phyloP scores from a whole-genome alignment of 2,329 filamentous ascomycete genomes.

The Penicillium sp. region DNA sequence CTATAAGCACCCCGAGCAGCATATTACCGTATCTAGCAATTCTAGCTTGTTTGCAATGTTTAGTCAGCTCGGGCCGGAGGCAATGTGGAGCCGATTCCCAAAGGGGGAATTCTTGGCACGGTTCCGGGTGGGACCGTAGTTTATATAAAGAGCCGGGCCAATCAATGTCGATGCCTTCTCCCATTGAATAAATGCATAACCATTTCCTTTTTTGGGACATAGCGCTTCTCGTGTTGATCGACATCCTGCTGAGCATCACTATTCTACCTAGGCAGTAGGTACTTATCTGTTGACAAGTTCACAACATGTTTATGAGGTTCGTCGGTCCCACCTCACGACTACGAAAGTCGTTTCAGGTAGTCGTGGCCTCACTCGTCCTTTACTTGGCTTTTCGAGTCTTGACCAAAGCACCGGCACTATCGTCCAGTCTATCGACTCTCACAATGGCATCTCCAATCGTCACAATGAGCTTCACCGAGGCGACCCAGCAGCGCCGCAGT shows the following conservation, averaged over 20 bases:
- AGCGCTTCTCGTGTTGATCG: no score
- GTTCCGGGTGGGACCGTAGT: no score
- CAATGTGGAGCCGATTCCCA: not conserved
- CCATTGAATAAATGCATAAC: no score
- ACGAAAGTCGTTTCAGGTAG: not conserved
- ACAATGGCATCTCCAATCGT: not conserved
- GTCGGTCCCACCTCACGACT: not conserved
- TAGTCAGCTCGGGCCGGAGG: not conserved
- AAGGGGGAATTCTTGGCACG: not conserved
- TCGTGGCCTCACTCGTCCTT: not conserved
- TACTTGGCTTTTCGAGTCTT: not conserved
- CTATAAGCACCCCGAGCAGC: not conserved
- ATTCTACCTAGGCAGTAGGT: no score
- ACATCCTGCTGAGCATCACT: no score
- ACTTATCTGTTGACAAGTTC: not conserved
- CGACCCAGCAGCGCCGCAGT: slow-evolving; percentile 21
- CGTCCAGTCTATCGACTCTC: not conserved
- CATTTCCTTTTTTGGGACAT: no score
- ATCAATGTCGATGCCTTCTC: not conserved
- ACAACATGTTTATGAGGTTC: not conserved
- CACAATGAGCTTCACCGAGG: not conserved
- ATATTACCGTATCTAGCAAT: not conserved
- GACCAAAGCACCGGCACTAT: not conserved
- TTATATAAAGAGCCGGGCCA: no score
- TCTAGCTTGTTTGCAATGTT: no score